Evolutionary conservation across 2,329 filamentous ascomycete genomes (phyloP), one percentile per base, ranked within the genome.

Genomic region (Cladosporium oxysporum): DNA sequence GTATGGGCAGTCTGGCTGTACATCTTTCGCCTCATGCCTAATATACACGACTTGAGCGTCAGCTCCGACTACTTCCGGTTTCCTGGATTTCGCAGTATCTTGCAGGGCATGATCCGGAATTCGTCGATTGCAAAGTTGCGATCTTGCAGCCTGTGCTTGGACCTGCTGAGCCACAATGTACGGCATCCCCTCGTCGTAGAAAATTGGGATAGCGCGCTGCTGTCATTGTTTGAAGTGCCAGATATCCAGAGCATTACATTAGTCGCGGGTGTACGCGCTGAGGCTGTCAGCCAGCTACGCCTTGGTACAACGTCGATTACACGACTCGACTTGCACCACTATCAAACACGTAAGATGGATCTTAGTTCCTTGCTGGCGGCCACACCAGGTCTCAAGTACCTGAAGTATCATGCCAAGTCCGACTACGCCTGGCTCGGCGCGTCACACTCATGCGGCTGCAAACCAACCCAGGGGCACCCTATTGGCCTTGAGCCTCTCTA

Each of bases 111-210:
- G 49, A 16, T 18, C 23, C 47, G 14, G 11, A 33, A 62, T 23
- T 10, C 47, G 11, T 62, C 60, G n/a, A 55, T 52, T 16, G 16
- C 11, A 49, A 62, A 53, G 49, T 41, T 64, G 28, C 62, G 53
- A 18, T 58, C 53, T 58, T 64, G 62, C 53, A 64, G n/a, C 47
- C n/a, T 64, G 33, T 58, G 62, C 37, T 26, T 64, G 52, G 62
- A 64, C 31, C 44, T 62, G 60, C 31, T 55, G 28, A n/a, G 29
- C 14, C 33, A 23, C 21, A 55, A 44, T 28, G 28, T n/a, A 18
- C 28, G 49, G 1, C 60, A 62, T 16, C 11, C 31, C 16, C 23
- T 2, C 21, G 35, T 58, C 28, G 52, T 52, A 33, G 1, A 28
- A 26, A 28, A 28, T 37, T 64, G 62, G 62, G 53, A 64, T n/a